These are phyloP conservation scores for Lactuca sativa DNA, from an alignment of 129 eudicot genomes.

Conservation along the genomic window DNA sequence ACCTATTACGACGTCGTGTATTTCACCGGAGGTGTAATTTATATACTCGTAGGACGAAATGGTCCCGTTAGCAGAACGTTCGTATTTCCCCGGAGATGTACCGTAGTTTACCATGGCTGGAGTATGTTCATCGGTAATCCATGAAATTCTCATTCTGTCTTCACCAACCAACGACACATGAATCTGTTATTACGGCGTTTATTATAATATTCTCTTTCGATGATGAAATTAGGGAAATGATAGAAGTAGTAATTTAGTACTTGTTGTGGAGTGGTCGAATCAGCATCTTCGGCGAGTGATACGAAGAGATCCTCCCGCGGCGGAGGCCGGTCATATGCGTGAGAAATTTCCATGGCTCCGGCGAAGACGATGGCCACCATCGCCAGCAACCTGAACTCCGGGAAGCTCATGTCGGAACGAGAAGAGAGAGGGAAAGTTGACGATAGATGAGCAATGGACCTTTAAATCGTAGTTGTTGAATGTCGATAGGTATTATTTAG, in stretches of 20 bases:
- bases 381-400: constrained; percentile 4
- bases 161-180: constrained; percentile 57
- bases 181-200: constrained; percentile 34
- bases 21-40: constrained; percentile 47
- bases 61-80: constrained; percentile 39
- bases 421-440: constrained; percentile 6
- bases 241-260: constrained; percentile 8
- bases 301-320: constrained; percentile 24
- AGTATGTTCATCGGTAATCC: constrained; percentile 50
- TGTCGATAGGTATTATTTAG: too few species aligned
- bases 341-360: constrained; percentile 9
- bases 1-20: constrained; percentile 59
- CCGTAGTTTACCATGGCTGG: constrained; percentile 55
- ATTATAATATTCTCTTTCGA: too few species aligned
- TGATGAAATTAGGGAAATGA: not conserved
- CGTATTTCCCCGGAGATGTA: constrained; percentile 39
- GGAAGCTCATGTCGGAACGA: constrained; percentile 12
- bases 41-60: constrained; percentile 41
- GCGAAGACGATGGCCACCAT: constrained; percentile 20
- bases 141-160: constrained; percentile 59
- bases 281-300: constrained; percentile 25
- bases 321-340: constrained; percentile 42
- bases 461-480: too few species aligned
- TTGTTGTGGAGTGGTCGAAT: constrained; percentile 50
- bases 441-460: not conserved